A percentile compares a stretch with the other conserved stretches of the same genome.
These are phyloP conservation scores for Pseudocercospora fuligena DNA, from an alignment of 2,329 filamentous ascomycete genomes.

Conservation along the genomic window DNA sequence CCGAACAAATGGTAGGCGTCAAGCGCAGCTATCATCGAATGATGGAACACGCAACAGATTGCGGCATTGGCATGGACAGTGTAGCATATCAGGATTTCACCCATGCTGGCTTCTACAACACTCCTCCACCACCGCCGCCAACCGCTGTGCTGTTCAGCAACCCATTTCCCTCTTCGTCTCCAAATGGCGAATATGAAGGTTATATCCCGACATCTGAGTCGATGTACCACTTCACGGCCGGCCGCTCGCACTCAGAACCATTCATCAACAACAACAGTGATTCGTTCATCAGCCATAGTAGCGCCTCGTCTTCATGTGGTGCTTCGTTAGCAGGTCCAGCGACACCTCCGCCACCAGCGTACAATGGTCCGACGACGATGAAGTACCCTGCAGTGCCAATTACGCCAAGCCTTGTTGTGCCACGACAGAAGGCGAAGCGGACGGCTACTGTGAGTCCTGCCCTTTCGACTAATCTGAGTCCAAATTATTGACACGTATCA, in stretches of 20 bases:
- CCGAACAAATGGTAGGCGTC: slow-evolving; percentile 20
- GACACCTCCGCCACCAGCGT: slow-evolving; percentile 23
- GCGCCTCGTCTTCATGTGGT: slow-evolving; percentile 29
- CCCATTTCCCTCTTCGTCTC: slow-evolving; percentile 22
- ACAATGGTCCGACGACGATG: slow-evolving; percentile 14
- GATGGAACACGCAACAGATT: slow-evolving; percentile 26
- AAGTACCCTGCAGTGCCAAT: slow-evolving; percentile 32
- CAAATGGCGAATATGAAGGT: slow-evolving; percentile 26
- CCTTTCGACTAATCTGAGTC: not conserved
- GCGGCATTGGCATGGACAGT: slow-evolving; percentile 24
- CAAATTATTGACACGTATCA: not conserved
- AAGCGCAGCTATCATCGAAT: slow-evolving; percentile 29
- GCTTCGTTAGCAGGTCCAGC: slow-evolving; percentile 26
- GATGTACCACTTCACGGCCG: slow-evolving; percentile 21
- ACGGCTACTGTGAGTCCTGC: slow-evolving; percentile 30
- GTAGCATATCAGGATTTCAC: slow-evolving; percentile 30
- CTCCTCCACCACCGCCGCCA: slow-evolving; percentile 26
- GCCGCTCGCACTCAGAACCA: slow-evolving; percentile 28
- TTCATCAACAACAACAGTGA: slow-evolving; percentile 22
- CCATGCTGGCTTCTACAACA: slow-evolving; percentile 26
- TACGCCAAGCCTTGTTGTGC: slow-evolving; percentile 28
- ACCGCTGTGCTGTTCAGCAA: slow-evolving; percentile 30
- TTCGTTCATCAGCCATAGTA: slow-evolving; percentile 27
- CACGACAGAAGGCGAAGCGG: slow-evolving; percentile 34
- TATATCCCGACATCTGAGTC: slow-evolving; percentile 26